A percentile compares a stretch with the other conserved stretches of the same genome.
These are phyloP conservation scores for Penicillium ucsense DNA, from an alignment of 495 filamentous ascomycete species.

Conservation along the genomic window DNA sequence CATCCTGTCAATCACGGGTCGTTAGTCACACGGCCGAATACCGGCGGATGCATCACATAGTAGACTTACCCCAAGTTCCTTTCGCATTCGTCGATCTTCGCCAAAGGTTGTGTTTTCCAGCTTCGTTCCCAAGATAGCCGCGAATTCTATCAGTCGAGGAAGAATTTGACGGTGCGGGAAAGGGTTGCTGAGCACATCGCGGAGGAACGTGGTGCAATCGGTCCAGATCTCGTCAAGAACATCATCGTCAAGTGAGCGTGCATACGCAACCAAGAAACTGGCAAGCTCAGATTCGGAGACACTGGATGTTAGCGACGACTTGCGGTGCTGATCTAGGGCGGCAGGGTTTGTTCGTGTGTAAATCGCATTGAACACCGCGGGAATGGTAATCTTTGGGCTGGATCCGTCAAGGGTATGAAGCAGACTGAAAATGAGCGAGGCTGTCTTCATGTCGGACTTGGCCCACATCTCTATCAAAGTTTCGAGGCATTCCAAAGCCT, in stretches of 20 bases:
- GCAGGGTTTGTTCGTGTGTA: slow-evolving; percentile 84
- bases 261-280: slow-evolving; percentile 81
- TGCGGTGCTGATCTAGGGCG: slow-evolving; percentile 67
- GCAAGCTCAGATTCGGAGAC: slow-evolving; percentile 75
- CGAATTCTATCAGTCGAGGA: slow-evolving; percentile 79
- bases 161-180: slow-evolving; percentile 90
- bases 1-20: slow-evolving; percentile 49
- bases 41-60: neutral
- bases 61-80: slow-evolving; percentile 72
- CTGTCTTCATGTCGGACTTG: slow-evolving; percentile 30
- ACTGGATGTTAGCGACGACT: slow-evolving; percentile 78
- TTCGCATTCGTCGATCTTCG: slow-evolving; percentile 87
- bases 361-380: slow-evolving; percentile 94
- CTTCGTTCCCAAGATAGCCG: slow-evolving; percentile 82
- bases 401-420: slow-evolving; percentile 88
- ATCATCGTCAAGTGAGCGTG: slow-evolving; percentile 85
- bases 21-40: slow-evolving; percentile 6
- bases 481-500: slow-evolving; percentile 91
- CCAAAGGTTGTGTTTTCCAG: slow-evolving; percentile 97
- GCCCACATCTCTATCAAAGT: slow-evolving; percentile 79
- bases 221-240: slow-evolving; percentile 99
- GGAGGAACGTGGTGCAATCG: slow-evolving; percentile 85
- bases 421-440: slow-evolving; percentile 59
- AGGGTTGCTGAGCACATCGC: slow-evolving; percentile 84
- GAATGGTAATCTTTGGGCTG: slow-evolving; percentile 83